Evolutionary conservation across 2,329 filamentous ascomycete species (phyloP), one percentile per base, ranked within the genome.

Genomic region (Pseudomassariella vexata): DNA sequence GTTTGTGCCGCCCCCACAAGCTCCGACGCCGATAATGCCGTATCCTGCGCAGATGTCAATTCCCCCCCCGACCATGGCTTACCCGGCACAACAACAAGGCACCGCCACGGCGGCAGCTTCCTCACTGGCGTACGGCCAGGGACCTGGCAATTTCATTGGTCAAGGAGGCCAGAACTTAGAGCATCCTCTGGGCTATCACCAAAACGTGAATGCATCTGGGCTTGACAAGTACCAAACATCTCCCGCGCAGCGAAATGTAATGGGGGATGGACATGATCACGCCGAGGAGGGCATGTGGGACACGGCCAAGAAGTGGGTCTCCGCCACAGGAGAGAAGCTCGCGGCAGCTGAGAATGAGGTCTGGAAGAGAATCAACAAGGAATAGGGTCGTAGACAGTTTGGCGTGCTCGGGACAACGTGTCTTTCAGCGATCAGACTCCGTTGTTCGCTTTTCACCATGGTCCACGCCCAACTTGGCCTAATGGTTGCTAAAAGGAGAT

Each of bases 311-410:
- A 76, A 73, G 52, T 68, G 71, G 63, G 73, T 70, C 27, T 59
- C 65, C 37, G 66, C 65, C 20, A 76, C 75, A 6, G 75, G 76
- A 30, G 68, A 69, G 39, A 73, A 67, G 49, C 54, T 81, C 18
- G 70, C 66, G 7, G 70, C 67, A 10, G 74, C 73, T 10, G 76
- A 81, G 59, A 62, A 59, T 30, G 73, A 79, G 53, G 67, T 81
- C 16, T 81, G 76, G 76, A 70, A 68, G 55, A 69, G 66, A 48
- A 74, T 80, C 49, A 79, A 76, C 56, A 76, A 74, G 56, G 62
- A 70, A 28, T 70, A 62, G 27, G 22, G 21, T 32, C 26, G 20
- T 27, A 28, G 30, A 15, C 33, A 15, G 25, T 23, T 21, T 8
- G 11, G 26, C 11, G 26, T 10, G 16, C 16, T 28, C 19, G 11